Conservation (phyloP, 306 rosid genomes). For the Phaseolus lunatus region DNA sequence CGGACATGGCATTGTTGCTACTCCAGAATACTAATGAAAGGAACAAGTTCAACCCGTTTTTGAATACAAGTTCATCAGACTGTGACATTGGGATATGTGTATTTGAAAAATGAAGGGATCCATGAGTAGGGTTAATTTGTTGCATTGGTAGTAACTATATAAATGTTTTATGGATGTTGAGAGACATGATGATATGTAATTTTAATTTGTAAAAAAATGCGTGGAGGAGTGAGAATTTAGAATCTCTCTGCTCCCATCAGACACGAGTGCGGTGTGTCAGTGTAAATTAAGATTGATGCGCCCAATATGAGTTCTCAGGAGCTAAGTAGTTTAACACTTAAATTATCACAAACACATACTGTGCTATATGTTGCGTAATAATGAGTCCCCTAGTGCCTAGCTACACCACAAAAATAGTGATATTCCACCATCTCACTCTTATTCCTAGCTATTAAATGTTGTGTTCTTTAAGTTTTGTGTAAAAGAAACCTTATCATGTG, state of each 20-base stretch:
- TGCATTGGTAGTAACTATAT: conserved; percentile 41
- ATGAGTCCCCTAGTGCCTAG: conserved; percentile 4
- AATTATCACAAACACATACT: neutral
- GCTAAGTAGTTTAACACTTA: conserved; percentile 32
- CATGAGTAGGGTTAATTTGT: conserved; percentile 11
- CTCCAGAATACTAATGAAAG: conserved; percentile 62
- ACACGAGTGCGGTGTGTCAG: conserved; percentile 1
- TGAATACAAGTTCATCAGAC: conserved; percentile 64
- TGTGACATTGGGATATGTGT: conserved; percentile 93
- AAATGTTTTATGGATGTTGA: conserved; percentile 47
- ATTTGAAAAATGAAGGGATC: conserved; percentile 65
- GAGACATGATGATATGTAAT: conserved; percentile 41
- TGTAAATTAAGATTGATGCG: conserved; percentile 44
- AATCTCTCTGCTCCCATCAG: conserved; percentile 22
- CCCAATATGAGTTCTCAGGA: conserved; percentile 29
- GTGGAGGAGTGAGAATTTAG: conserved; percentile 56
- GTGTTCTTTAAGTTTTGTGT: conserved; percentile 8
- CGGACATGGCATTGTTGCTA: conserved; percentile 59
- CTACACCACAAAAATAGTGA: conserved; percentile 6
- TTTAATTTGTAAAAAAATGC: conserved; percentile 56
- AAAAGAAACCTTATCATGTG: conserved; percentile 15
- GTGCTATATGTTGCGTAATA: neutral
- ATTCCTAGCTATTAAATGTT: neutral
- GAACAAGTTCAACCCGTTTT: conserved; percentile 65
- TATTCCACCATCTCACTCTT: neutral